Percentiles rank a stretch among this genome's conserved stretches.
Conservation (phyloP, 2,329 filamentous ascomycete species). For the Aspergillus niger region DNA sequence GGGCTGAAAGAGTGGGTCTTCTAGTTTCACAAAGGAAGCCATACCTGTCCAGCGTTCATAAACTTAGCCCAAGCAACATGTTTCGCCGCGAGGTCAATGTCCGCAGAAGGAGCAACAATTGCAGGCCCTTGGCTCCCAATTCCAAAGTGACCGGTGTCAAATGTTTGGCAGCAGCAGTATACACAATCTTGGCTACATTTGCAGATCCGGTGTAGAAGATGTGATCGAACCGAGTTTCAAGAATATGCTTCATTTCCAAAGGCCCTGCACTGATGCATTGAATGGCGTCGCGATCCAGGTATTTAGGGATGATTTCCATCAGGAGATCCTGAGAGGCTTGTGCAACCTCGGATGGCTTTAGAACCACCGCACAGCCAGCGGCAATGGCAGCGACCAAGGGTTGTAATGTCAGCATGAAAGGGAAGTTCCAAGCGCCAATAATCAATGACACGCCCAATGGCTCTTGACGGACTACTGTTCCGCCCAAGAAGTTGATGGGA, state of each 20-base stretch:
- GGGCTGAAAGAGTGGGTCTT: neutral
- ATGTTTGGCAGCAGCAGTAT: conserved; percentile 46
- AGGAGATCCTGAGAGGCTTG: conserved; percentile 40
- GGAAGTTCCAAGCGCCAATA: conserved; percentile 53
- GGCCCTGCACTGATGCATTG: conserved; percentile 41
- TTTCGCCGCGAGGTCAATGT: conserved; percentile 48
- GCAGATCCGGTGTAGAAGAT: conserved; percentile 52
- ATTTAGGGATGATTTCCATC: conserved; percentile 43
- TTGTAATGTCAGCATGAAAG: conserved; percentile 41
- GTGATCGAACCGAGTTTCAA: conserved; percentile 45
- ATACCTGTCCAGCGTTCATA: conserved; percentile 46
- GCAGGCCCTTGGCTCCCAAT: conserved; percentile 50
- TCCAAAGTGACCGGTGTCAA: conserved; percentile 51
- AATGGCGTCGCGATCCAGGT: conserved; percentile 46
- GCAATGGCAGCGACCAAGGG: conserved; percentile 49
- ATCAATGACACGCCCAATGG: conserved; percentile 49
- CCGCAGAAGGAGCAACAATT: conserved; percentile 45
- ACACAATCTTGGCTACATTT: conserved; percentile 42
- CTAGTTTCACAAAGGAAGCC: neutral
- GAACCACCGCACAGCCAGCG: conserved; percentile 44
- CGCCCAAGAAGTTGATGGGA: conserved; percentile 33
- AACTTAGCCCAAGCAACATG: conserved; percentile 49
- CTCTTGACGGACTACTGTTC: conserved; percentile 44
- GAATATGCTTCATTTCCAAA: conserved; percentile 39
- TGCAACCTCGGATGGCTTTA: conserved; percentile 51